Conservation (phyloP, 257 asterid genomes). For the Ehretia macrophylla region DNA sequence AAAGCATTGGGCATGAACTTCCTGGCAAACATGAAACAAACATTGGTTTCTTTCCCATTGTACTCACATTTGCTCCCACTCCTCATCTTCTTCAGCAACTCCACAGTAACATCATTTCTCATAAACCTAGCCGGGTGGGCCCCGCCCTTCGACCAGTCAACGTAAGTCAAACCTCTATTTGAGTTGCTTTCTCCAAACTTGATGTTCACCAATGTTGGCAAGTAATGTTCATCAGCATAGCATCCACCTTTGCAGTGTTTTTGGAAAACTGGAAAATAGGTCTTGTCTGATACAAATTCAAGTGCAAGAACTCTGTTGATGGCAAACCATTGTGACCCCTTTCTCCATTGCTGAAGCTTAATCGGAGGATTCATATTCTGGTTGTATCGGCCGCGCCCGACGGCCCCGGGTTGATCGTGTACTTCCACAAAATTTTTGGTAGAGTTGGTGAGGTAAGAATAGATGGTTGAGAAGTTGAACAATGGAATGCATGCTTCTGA, state of each 20-base stretch:
- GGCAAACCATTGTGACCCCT: constrained; percentile 89
- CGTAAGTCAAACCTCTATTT: constrained; percentile 63
- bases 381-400: constrained; percentile 68
- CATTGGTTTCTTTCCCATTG: constrained; percentile 49
- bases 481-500: constrained; percentile 86
- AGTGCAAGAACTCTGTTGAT: constrained; percentile 57
- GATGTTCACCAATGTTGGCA: constrained; percentile 61
- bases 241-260: constrained; percentile 48
- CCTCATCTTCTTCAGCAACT: constrained; percentile 50
- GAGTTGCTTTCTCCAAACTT: constrained; percentile 43
- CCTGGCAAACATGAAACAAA: constrained; percentile 79
- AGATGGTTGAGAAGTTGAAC: constrained; percentile 69
- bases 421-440: constrained; percentile 49
- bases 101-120: constrained; percentile 37
- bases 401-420: constrained; percentile 45
- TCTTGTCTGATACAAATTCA: constrained; percentile 52
- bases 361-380: constrained; percentile 49
- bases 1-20: constrained; percentile 56
- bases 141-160: constrained; percentile 82
- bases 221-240: constrained; percentile 78
- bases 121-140: constrained; percentile 65
- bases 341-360: constrained; percentile 55
- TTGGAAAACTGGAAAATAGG: constrained; percentile 41
- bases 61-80: constrained; percentile 48
- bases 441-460: constrained; percentile 62